phyloP scores from a whole-genome alignment of 345 rosid species.

The Ailanthus altissimus region DNA sequence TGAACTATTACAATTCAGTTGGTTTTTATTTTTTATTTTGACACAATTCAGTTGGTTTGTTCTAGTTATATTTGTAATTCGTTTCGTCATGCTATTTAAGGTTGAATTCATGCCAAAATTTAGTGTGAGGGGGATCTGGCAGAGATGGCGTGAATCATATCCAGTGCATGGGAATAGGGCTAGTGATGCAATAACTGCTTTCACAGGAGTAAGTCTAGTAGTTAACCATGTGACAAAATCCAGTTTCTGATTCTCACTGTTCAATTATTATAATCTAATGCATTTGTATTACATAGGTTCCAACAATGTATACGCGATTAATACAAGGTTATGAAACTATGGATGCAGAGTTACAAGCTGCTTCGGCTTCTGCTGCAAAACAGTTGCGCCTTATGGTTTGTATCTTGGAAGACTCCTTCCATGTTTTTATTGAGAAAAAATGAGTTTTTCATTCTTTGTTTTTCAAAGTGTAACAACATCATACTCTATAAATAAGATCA shows the following conservation, averaged over 20 bases:
- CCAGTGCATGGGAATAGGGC: conserved; percentile 51
- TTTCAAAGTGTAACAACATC: background rate
- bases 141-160: conserved; percentile 91
- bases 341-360: conserved; percentile 66
- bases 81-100: conserved; percentile 42
- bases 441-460: background rate
- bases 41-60: background rate
- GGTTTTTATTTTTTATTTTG: no score
- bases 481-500: background rate
- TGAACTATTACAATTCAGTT: background rate
- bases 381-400: conserved; percentile 87
- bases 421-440: background rate
- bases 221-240: conserved; percentile 9
- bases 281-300: conserved; percentile 58
- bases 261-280: conserved; percentile 2
- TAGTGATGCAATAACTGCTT: conserved; percentile 69
- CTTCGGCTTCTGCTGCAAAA: conserved; percentile 73
- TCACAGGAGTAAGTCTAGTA: conserved; percentile 79
- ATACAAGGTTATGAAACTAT: conserved; percentile 97
- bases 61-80: conserved; percentile 13
- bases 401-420: conserved; percentile 11
- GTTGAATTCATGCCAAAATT: conserved; percentile 95
- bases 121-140: conserved; percentile 94
- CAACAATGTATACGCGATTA: conserved; percentile 90
- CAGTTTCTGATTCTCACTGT: background rate